phyloP scores from a whole-genome alignment of 2,329 filamentous ascomycete species.

The Fusarium sp. region DNA sequence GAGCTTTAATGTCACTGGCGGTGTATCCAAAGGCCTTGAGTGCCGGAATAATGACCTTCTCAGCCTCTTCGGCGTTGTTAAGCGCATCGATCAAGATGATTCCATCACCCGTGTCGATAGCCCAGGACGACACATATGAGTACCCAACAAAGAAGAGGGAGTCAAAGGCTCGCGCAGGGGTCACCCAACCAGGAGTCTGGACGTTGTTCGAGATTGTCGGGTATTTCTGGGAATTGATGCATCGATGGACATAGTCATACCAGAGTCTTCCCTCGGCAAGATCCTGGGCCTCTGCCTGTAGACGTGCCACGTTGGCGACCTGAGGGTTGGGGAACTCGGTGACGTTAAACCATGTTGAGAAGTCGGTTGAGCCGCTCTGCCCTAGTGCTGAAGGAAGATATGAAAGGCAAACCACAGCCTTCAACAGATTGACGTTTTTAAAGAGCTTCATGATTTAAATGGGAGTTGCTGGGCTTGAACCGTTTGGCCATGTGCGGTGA shows the following conservation, averaged over 20 bases:
- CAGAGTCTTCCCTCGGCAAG: constrained; percentile 24
- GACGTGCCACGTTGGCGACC: constrained; percentile 24
- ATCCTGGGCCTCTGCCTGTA: constrained; percentile 23
- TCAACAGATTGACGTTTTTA: background rate
- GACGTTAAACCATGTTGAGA: constrained; percentile 25
- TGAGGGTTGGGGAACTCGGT: constrained; percentile 30
- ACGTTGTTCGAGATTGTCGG: constrained; percentile 24
- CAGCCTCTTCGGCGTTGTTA: constrained; percentile 34
- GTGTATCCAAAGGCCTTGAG: constrained; percentile 36
- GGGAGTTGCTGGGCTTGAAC: background rate
- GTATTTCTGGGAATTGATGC: constrained; percentile 30
- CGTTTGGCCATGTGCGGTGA: background rate
- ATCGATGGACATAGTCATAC: constrained; percentile 33
- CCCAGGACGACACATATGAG: constrained; percentile 43
- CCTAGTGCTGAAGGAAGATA: background rate
- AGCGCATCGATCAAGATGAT: constrained; percentile 42
- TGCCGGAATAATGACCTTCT: constrained; percentile 33
- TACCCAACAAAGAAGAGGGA: constrained; percentile 41
- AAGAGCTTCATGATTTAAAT: background rate
- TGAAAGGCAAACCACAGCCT: background rate
- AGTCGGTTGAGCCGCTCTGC: background rate
- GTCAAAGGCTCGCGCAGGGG: constrained; percentile 36
- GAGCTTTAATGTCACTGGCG: constrained; percentile 44
- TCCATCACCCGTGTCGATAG: constrained; percentile 44
- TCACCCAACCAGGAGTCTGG: constrained; percentile 33